These are phyloP conservation scores for Actinidia chinensis DNA, from an alignment of 179 eudicot genomes.

Conservation along the genomic window DNA sequence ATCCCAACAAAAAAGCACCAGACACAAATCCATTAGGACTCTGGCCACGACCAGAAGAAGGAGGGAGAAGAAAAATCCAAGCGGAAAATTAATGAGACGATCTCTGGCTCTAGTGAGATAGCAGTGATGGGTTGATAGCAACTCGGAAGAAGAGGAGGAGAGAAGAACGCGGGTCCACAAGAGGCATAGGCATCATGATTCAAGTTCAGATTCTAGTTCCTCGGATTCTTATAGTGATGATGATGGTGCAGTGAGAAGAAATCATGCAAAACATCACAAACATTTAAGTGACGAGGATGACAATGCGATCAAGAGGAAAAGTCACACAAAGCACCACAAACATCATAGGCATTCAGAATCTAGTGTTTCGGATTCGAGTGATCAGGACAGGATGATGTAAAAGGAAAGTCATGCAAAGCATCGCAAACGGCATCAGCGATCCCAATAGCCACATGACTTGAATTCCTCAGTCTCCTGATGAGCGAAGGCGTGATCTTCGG, in stretches of 20 bases:
- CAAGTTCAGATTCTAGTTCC: no score
- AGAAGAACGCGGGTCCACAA: no score
- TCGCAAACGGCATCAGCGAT: slow-evolving; percentile 36
- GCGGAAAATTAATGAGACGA: slow-evolving; percentile 53
- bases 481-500: slow-evolving; percentile 21
- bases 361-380: slow-evolving; percentile 36
- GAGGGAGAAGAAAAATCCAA: slow-evolving; percentile 58
- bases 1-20: slow-evolving; percentile 59
- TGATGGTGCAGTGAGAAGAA: no score
- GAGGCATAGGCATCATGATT: no score
- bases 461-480: slow-evolving; percentile 40
- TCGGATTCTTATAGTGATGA: no score
- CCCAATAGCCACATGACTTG: slow-evolving; percentile 28
- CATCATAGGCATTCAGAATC: slow-evolving; percentile 40
- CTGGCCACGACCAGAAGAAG: slow-evolving; percentile 41
- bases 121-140: no score
- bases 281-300: no score
- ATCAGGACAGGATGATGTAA: slow-evolving; percentile 30
- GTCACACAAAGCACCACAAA: slow-evolving; percentile 43
- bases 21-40: slow-evolving; percentile 54
- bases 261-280: no score
- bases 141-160: no score
- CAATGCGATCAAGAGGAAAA: slow-evolving; percentile 26
- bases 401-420: slow-evolving; percentile 43
- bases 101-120: no score